Percentiles rank a stretch among this genome's conserved stretches.
Evolutionary conservation across 805 yeast genomes (phyloP).

Genomic region (Nematodospora valgi): DNA sequence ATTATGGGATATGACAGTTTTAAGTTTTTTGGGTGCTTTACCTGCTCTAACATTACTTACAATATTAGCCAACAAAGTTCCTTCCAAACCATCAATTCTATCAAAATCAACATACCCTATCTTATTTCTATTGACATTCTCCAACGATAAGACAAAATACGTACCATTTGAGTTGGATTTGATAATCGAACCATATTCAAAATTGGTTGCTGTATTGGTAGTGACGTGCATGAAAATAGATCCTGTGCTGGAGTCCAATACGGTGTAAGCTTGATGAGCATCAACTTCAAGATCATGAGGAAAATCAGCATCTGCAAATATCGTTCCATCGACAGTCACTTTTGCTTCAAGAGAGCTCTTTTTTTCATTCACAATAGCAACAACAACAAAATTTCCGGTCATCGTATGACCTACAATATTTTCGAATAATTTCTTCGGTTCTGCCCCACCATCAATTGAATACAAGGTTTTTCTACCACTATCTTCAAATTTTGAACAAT

Average conservation of each 20-base stretch:
- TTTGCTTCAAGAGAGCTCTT: slow-evolving; percentile 53
- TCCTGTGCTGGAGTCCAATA: slow-evolving; percentile 67
- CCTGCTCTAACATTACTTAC: slow-evolving; percentile 49
- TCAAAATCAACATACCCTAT: slow-evolving; percentile 88
- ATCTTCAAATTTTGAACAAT: slow-evolving; percentile 50
- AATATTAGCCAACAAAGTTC: slow-evolving; percentile 70
- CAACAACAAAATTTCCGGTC: slow-evolving; percentile 68
- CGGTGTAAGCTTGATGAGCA: slow-evolving; percentile 56
- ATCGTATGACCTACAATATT: slow-evolving; percentile 71
- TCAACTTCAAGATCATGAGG: slow-evolving; percentile 63
- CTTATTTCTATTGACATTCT: slow-evolving; percentile 68
- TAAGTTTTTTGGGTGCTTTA: slow-evolving; percentile 47
- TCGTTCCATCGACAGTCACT: slow-evolving; percentile 74
- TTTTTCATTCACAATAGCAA: slow-evolving; percentile 55
- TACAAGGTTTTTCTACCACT: slow-evolving; percentile 25
- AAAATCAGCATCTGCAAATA: slow-evolving; percentile 74
- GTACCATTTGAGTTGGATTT: slow-evolving; percentile 94
- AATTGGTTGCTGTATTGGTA: slow-evolving; percentile 45
- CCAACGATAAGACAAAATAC: slow-evolving; percentile 65
- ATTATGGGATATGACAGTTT: slow-evolving; percentile 75
- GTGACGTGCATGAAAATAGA: slow-evolving; percentile 84
- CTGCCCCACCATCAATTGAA: slow-evolving; percentile 51
- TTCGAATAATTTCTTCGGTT: slow-evolving; percentile 43
- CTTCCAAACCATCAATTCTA: slow-evolving; percentile 77
- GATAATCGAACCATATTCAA: slow-evolving; percentile 73